These are phyloP conservation scores for Torulaspora indica DNA, from an alignment of 805 yeast species.

Conservation along the genomic window DNA sequence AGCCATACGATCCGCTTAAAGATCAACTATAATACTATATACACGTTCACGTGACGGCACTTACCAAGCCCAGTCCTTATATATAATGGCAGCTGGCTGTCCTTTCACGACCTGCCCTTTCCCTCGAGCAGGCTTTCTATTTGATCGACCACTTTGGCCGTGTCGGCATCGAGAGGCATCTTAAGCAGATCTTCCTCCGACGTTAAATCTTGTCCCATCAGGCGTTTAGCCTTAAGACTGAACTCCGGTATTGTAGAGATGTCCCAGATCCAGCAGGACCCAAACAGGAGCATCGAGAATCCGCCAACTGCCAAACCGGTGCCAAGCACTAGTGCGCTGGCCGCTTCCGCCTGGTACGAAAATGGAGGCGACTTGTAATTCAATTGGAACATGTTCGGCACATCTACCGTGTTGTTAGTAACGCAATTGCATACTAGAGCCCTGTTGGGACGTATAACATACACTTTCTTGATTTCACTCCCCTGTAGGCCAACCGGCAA, in stretches of 20 bases:
- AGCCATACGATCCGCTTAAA: neutral
- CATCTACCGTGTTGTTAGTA: conserved; percentile 34
- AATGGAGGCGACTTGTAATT: conserved; percentile 84
- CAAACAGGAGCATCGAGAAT: conserved; percentile 66
- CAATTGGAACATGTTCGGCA: conserved; percentile 74
- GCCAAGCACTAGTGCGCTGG: conserved; percentile 78
- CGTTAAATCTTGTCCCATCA: conserved; percentile 67
- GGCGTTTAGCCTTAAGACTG: conserved; percentile 58
- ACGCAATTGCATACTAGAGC: neutral
- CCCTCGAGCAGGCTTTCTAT: conserved; percentile 49
- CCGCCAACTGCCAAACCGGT: conserved; percentile 69
- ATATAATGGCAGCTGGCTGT: neutral
- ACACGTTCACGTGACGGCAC: conserved; percentile 6
- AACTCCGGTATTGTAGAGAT: conserved; percentile 66
- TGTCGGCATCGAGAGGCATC: conserved; percentile 55
- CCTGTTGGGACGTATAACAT: conserved; percentile 20
- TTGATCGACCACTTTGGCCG: conserved; percentile 51
- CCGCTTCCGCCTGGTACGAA: conserved; percentile 75
- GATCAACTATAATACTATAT: conserved; percentile 2
- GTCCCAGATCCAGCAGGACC: conserved; percentile 76
- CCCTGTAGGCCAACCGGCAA: conserved; percentile 68
- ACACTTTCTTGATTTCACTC: conserved; percentile 67
- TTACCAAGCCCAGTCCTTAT: neutral
- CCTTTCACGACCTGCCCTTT: conserved; percentile 18
- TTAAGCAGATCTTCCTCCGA: conserved; percentile 35